Percentiles rank a stretch among this genome's conserved stretches.
phyloP scores from a whole-genome alignment of 768 basidiomycete genomes.

The Epithele typhae region DNA sequence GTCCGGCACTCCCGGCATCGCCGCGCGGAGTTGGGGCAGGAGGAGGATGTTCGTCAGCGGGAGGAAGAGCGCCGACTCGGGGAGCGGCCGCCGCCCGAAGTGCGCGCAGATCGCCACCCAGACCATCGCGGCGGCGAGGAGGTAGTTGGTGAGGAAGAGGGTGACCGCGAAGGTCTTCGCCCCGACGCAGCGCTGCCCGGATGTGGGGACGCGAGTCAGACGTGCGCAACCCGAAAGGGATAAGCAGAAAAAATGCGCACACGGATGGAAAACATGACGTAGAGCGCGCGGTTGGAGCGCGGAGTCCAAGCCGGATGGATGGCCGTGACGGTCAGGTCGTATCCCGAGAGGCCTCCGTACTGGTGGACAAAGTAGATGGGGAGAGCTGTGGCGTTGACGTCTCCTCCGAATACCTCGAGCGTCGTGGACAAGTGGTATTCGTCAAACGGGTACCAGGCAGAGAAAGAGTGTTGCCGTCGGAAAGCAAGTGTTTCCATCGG shows the following conservation, averaged over 20 bases:
- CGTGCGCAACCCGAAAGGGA: no score
- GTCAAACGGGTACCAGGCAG: conserved; percentile 1
- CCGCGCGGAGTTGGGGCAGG: background rate
- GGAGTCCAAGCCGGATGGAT: background rate
- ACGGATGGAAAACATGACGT: background rate
- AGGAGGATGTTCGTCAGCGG: conserved; percentile 2
- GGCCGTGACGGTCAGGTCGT: background rate
- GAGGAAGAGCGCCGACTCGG: conserved; percentile 1
- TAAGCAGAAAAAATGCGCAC: background rate
- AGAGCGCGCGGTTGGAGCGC: background rate
- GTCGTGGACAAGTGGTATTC: background rate
- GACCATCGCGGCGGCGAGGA: conserved; percentile 1
- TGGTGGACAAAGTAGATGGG: background rate
- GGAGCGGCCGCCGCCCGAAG: background rate
- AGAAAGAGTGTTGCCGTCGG: background rate
- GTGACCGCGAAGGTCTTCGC: conserved; percentile 1
- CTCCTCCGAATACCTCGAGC: background rate
- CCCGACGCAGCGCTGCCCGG: background rate
- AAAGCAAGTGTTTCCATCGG: background rate
- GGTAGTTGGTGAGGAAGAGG: conserved; percentile 1
- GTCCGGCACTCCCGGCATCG: conserved; percentile 1
- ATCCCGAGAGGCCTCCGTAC: conserved; percentile 1
- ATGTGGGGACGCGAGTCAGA: no score
- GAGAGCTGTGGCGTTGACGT: background rate
- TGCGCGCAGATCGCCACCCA: conserved; percentile 3